Percentiles rank a stretch among this genome's conserved stretches.
These are phyloP conservation scores for Xylariaceae sp. DNA, from an alignment of 2,329 filamentous ascomycete species.

Conservation along the genomic window DNA sequence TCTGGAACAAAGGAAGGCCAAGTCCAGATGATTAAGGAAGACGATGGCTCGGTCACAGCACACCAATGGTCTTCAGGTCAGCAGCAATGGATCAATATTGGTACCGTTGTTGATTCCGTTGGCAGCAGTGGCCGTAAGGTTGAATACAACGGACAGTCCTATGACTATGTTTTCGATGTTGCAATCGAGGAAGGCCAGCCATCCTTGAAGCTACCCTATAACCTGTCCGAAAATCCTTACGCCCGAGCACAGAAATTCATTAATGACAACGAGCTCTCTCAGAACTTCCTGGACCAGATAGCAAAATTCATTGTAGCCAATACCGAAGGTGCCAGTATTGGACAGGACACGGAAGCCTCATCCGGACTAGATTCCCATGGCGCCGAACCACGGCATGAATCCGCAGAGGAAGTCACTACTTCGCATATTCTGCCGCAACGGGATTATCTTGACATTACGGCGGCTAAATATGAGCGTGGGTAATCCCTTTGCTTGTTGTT, in stretches of 20 bases:
- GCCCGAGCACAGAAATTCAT: constrained; percentile 89
- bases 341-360: constrained; percentile 48
- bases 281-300: constrained; percentile 84
- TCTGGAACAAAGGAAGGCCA: constrained; percentile 94
- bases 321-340: constrained; percentile 80
- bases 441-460: constrained; percentile 70
- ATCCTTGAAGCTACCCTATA: constrained; percentile 88
- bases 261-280: constrained; percentile 78
- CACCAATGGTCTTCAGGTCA: constrained; percentile 77
- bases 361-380: constrained; percentile 62
- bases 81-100: constrained; percentile 77
- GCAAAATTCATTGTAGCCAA: constrained; percentile 90
- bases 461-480: constrained; percentile 61
- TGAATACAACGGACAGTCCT: constrained; percentile 76
- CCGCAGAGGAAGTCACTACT: constrained; percentile 53
- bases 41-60: constrained; percentile 75
- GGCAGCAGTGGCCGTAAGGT: constrained; percentile 76
- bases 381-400: constrained; percentile 71
- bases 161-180: constrained; percentile 95
- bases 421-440: constrained; percentile 66
- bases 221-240: constrained; percentile 87
- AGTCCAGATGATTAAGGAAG: constrained; percentile 82
- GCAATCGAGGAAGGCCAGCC: constrained; percentile 94
- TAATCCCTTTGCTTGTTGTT: constrained; percentile 2
- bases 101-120: constrained; percentile 87